Conservation (phyloP, 2,329 filamentous ascomycete species). For the Claviceps pazoutovae region DNA sequence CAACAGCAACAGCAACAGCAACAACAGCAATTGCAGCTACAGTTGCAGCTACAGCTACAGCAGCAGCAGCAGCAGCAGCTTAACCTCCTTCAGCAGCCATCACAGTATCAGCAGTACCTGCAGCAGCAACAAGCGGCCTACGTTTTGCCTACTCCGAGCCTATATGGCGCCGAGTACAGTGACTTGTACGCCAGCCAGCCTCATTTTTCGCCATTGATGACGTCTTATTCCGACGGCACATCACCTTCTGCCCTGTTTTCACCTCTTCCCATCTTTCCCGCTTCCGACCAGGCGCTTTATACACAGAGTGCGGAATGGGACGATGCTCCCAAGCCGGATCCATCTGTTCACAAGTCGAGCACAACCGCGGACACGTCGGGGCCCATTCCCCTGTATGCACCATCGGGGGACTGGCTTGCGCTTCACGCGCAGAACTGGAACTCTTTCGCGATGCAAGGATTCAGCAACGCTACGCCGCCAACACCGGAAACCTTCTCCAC, state of each 20-base stretch:
- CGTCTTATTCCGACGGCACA: constrained; percentile 42
- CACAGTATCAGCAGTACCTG: constrained; percentile 23
- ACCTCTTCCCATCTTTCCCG: constrained; percentile 32
- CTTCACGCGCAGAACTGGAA: constrained; percentile 26
- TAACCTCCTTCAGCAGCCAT: constrained; percentile 7
- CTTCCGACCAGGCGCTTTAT: constrained; percentile 25
- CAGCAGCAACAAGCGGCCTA: constrained; percentile 23
- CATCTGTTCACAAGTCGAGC: constrained; percentile 13
- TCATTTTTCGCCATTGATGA: constrained; percentile 37
- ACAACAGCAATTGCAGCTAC: constrained; percentile 15
- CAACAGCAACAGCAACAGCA: constrained; percentile 16
- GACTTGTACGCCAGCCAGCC: constrained; percentile 28
- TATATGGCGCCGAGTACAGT: constrained; percentile 23
- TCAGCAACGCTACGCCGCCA: constrained; percentile 38
- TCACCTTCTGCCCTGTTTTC: constrained; percentile 43
- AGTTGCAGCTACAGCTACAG: no score
- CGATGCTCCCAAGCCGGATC: constrained; percentile 16
- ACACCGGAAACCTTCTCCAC: constrained; percentile 45
- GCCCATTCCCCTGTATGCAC: constrained; percentile 14
- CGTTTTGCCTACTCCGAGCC: constrained; percentile 22
- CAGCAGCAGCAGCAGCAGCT: constrained; percentile 1
- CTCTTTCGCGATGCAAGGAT: constrained; percentile 29
- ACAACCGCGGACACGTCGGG: constrained; percentile 14
- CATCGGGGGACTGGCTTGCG: no score
- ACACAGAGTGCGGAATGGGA: constrained; percentile 26